Evolutionary conservation across 2,329 filamentous ascomycete genomes (phyloP), one percentile per base, ranked within the genome.

Genomic region (Ascochyta pisi): DNA sequence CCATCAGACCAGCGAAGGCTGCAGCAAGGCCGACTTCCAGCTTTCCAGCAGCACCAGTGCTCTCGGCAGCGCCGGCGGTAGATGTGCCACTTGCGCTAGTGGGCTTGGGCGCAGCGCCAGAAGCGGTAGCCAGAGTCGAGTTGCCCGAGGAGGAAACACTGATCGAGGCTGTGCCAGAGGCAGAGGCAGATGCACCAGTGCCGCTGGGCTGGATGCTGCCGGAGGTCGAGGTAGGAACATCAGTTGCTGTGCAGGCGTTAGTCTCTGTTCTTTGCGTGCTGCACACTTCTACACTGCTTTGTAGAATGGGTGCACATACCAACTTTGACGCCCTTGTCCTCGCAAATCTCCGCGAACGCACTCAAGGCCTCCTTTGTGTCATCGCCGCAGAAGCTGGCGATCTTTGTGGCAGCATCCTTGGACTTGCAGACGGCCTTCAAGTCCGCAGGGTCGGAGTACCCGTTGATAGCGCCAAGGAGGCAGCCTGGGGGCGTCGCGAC

Each of bases 381-480:
- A 47, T 68, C 59, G 4, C 66, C 65, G 47, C 70, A 73, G 46
- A 65, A 62, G 52, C 60, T 63, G 16, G 58, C 41, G 35, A 73
- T 64, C 55, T 63, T 66, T 38, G 39, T 52, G 39, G 58, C 60
- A 24, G 60, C 45, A 50, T 73, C 67, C 61, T 69, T 71, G 50
- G 54, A 50, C 57, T 64, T 62, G 68, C 70, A 73, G 16, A 72
- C 60, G 26, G 61, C 45, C 45, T 64, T 57, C 46, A 73, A 55
- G 44, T 72, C 65, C 9, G 61, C 34, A 7, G 70, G 67, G 59
- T 64, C 50, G n/a, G 62, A 46, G 61, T 69, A 71, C 40, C 60
- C 47, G 62, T 71, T 73, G 35, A 70, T 58, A 24, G 70, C 70
- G 49, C 68, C 71, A 42, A 73, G 65, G 29, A 73, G 60, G 57